phyloP scores from a whole-genome alignment of 176 grass and related monocot species.

The Eleusine coracana region DNA sequence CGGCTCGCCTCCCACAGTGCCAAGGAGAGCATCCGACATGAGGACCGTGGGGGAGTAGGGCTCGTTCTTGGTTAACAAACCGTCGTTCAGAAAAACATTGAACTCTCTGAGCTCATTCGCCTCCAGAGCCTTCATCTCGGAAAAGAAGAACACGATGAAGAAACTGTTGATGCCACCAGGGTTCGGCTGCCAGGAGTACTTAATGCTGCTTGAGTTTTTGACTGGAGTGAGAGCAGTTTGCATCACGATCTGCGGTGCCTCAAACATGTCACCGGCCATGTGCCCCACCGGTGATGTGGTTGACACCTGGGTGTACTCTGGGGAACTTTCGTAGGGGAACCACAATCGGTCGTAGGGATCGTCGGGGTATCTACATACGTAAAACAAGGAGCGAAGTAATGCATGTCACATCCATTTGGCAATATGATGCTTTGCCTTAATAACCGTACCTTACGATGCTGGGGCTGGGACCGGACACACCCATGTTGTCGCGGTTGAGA shows the following conservation, averaged over 20 bases:
- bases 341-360: slow-evolving; percentile 49
- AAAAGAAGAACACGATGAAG: not conserved
- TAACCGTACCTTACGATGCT: not conserved
- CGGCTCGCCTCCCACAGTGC: not conserved
- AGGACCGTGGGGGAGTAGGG: not conserved
- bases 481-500: not conserved
- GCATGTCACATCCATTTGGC: too few species aligned
- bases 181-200: not conserved
- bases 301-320: not conserved
- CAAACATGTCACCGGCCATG: slow-evolving; percentile 25
- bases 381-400: too few species aligned
- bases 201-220: not conserved
- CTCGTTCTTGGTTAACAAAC: not conserved
- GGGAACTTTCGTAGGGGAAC: not conserved
- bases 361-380: not conserved
- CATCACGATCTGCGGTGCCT: slow-evolving; percentile 44
- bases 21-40: not conserved
- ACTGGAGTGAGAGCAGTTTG: slow-evolving; percentile 38
- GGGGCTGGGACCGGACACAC: not conserved
- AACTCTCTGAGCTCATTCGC: not conserved
- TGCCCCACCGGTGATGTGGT: not conserved
- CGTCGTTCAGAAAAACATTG: not conserved
- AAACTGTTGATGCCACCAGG: not conserved
- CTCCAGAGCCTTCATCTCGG: not conserved
- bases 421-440: too few species aligned